phyloP scores from a whole-genome alignment of 345 rosid genomes.

The Pistacia integerrima region DNA sequence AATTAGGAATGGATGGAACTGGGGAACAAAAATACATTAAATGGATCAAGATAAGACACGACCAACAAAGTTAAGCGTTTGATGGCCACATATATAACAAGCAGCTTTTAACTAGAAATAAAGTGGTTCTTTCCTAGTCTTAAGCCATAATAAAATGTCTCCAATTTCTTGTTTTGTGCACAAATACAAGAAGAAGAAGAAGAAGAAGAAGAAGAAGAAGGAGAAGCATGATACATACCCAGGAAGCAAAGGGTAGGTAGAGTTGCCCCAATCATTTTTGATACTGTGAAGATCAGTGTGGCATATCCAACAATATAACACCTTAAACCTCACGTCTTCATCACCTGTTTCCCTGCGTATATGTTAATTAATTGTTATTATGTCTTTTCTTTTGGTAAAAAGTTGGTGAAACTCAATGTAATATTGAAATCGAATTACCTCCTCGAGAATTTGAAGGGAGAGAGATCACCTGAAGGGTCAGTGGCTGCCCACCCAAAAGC shows the following conservation, averaged over 20 bases:
- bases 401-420: background rate
- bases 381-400: too few relatives aligned
- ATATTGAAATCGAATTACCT: conserved; percentile 22
- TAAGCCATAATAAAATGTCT: too few relatives aligned
- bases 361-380: background rate
- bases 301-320: conserved; percentile 45
- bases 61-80: too few relatives aligned
- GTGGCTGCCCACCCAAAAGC: conserved; percentile 44
- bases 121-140: too few relatives aligned
- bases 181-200: too few relatives aligned
- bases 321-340: conserved; percentile 37
- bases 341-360: conserved; percentile 30
- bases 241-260: conserved; percentile 41
- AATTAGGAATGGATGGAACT: too few relatives aligned
- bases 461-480: conserved; percentile 36
- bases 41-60: too few relatives aligned
- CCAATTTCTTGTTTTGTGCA: too few relatives aligned
- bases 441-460: conserved; percentile 45
- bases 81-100: too few relatives aligned
- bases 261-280: conserved; percentile 38
- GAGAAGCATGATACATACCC: conserved; percentile 27
- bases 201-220: background rate
- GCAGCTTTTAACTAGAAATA: too few relatives aligned
- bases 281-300: conserved; percentile 37
- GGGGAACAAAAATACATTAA: too few relatives aligned